phyloP scores from a whole-genome alignment of 2,329 filamentous ascomycete species.

The Byssoonygena ceratinophila region DNA sequence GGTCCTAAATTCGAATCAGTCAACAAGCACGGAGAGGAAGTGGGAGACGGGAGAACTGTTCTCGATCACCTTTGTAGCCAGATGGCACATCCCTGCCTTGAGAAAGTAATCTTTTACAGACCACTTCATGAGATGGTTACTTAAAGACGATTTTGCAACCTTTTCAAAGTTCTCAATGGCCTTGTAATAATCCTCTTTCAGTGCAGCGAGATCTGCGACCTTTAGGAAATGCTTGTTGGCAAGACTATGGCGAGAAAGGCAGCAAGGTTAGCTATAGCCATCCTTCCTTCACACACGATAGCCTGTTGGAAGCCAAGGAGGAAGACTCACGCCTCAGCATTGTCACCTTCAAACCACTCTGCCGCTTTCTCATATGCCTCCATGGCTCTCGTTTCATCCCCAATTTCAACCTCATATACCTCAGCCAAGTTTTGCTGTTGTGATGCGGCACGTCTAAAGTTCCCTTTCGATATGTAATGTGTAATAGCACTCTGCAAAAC shows the following conservation, averaged over 20 bases:
- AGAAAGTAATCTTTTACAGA: conserved; percentile 92
- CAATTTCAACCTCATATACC: conserved; percentile 70
- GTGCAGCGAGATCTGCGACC: conserved; percentile 73
- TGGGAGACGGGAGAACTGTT: background rate
- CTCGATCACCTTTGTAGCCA: conserved; percentile 53
- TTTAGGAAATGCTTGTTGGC: conserved; percentile 93
- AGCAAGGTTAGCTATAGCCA: background rate
- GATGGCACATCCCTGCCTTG: conserved; percentile 84
- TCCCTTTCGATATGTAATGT: conserved; percentile 80
- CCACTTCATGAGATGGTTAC: conserved; percentile 88
- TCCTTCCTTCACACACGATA: background rate
- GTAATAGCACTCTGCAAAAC: conserved; percentile 70
- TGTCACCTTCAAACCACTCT: conserved; percentile 79
- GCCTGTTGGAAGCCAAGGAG: background rate
- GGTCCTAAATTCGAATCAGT: conserved; percentile 44
- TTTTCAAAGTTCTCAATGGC: conserved; percentile 74
- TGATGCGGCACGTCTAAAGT: conserved; percentile 79
- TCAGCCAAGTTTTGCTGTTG: conserved; percentile 85
- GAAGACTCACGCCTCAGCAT: conserved; percentile 61
- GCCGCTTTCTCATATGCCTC: conserved; percentile 78
- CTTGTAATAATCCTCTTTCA: conserved; percentile 75
- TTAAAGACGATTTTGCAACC: conserved; percentile 65
- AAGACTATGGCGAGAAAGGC: conserved; percentile 45
- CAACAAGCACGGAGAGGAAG: background rate
- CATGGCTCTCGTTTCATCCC: conserved; percentile 66